Evolutionary conservation across 192 early-diverging fungal species (phyloP), one percentile per base, ranked within the genome.

Genomic region (Diversispora epigaea): DNA sequence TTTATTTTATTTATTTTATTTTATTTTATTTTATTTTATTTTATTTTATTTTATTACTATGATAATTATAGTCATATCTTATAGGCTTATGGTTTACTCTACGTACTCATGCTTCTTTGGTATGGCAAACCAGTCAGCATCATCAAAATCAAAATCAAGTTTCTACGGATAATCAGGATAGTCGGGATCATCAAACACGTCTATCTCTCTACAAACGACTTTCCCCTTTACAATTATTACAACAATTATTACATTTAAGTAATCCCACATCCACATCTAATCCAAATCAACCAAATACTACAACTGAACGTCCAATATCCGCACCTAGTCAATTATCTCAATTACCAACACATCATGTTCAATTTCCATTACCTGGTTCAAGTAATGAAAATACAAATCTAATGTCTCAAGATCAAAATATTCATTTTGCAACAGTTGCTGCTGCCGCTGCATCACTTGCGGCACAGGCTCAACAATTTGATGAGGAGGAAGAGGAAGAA

Each of bases 71-170:
- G 71, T 89, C 93, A 43, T 99, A 99, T 77, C 78, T 91, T 52
- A 90, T 96, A 73, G 97, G 95, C 43, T 86, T 99, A 67, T 91
- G 89, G 87, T 99, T 98, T 71, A 94, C 94, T 67, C 88, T 99
- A 25, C 87, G 91, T 64, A 99, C 97, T 0, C 97, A 99, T 76
- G 91, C 92, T 45, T 86, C 91, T 69, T 88, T 86, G 73, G 85
- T 93, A 19, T 89, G 90, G 84, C 88, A 91, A 73, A 86, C 87
- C 4, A 79, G 84, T 68, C 83, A 86, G 50, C 85, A 56, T 56
- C 4, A 3, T 19, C 49, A 12, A 46, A 75, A 3, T 44, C 80
- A 6, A 80, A 73, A 6, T 75, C 81, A 32, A 32, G 25, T 0
- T 32, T 32, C 25, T 32, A 32, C 25, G 25, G 25, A 32, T 32